phyloP scores from a whole-genome alignment of 495 filamentous ascomycete species.

The Staphylotrichum tortipilum region DNA sequence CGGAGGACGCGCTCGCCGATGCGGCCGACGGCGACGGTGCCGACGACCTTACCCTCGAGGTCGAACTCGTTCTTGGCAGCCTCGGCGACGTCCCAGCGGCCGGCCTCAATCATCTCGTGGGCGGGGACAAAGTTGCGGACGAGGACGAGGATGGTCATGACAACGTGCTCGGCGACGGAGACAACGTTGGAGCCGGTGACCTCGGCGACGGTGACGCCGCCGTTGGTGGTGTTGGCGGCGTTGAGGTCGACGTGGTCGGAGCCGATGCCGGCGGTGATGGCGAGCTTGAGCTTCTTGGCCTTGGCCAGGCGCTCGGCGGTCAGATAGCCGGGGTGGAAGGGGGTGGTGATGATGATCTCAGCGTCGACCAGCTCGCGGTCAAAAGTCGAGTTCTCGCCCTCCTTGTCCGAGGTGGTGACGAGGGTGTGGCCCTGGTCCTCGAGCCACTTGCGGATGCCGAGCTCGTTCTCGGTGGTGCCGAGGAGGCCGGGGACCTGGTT shows the following conservation, averaged over 20 bases:
- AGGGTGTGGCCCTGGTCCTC: conserved; percentile 92
- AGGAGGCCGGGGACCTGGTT: conserved; percentile 79
- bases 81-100: conserved; percentile 92
- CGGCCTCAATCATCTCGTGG: conserved; percentile 81
- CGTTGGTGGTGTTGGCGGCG: conserved; percentile 96
- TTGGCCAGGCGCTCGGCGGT: conserved; percentile 92
- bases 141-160: conserved; percentile 96
- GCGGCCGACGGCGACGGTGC: conserved; percentile 92
- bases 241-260: conserved; percentile 97
- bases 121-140: conserved; percentile 98
- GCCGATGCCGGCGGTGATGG: conserved; percentile 93
- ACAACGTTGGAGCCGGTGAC: conserved; percentile 92
- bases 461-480: conserved; percentile 95
- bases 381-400: conserved; percentile 81
- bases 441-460: conserved; percentile 91
- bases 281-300: conserved; percentile 97
- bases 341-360: conserved; percentile 98
- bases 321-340: conserved; percentile 98
- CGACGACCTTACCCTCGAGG: conserved; percentile 94
- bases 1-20: conserved; percentile 97
- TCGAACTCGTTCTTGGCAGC: conserved; percentile 98
- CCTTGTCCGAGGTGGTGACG: conserved; percentile 96
- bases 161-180: conserved; percentile 86
- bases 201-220: conserved; percentile 92
- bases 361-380: conserved; percentile 93